These are phyloP conservation scores for Dendrobium catenatum DNA, from an alignment of 106 monocot genomes.

Conservation along the genomic window DNA sequence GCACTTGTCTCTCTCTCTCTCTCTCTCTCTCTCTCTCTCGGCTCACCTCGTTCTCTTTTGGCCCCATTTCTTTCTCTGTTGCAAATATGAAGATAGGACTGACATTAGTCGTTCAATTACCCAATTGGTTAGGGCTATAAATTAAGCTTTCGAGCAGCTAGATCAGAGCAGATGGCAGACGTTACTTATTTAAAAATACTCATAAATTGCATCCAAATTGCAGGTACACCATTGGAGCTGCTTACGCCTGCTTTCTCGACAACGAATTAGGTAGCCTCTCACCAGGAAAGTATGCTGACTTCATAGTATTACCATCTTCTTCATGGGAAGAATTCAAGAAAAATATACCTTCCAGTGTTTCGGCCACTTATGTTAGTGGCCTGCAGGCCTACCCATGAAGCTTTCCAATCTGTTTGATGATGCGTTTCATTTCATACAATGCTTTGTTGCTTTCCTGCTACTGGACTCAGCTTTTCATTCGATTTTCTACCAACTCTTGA, in stretches of 20 bases:
- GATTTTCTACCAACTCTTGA: too few species aligned
- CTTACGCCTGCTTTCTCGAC: constrained; percentile 52
- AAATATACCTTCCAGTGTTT: constrained; percentile 19
- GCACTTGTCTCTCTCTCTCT: too few species aligned
- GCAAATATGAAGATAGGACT: too few species aligned
- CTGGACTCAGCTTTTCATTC: too few species aligned
- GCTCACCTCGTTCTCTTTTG: too few species aligned
- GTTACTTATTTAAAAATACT: neutral
- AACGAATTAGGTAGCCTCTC: constrained; percentile 52
- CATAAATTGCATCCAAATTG: neutral
- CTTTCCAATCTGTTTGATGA: neutral
- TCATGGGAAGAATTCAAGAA: constrained; percentile 44
- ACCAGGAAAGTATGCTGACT: constrained; percentile 55
- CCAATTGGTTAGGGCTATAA: too few species aligned
- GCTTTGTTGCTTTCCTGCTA: neutral
- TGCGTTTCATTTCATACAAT: too few species aligned
- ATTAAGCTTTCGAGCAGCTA: too few species aligned
- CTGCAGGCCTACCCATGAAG: constrained; percentile 53
- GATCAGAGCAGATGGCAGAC: too few species aligned
- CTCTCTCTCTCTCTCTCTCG: too few species aligned
- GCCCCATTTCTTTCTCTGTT: too few species aligned
- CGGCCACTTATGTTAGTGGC: constrained; percentile 48
- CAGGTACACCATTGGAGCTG: constrained; percentile 56
- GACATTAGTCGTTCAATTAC: too few species aligned
- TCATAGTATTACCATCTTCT: constrained; percentile 36